Evolutionary conservation across 2,329 filamentous ascomycete genomes (phyloP).

Genomic region (Trichoderma lentiforme): DNA sequence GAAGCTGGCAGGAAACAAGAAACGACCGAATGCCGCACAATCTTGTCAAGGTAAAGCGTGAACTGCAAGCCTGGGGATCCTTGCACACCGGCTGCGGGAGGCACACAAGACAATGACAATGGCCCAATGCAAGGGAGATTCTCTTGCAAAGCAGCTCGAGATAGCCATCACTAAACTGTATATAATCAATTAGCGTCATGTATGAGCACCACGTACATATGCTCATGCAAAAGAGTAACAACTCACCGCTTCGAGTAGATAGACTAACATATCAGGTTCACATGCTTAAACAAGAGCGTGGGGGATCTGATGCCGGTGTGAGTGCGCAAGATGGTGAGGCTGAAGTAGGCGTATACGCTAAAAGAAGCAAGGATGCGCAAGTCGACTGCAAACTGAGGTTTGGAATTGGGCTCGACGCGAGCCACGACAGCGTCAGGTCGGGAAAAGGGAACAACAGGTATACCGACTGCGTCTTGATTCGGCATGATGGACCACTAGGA

Average conservation of each 20-base stretch:
- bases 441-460: neutral
- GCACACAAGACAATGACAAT: slow-evolving; percentile 1
- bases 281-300: neutral
- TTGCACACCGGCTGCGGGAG: neutral
- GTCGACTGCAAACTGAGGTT: neutral
- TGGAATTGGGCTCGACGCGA: neutral
- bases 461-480: neutral
- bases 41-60: neutral
- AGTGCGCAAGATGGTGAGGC: neutral
- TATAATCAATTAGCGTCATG: neutral
- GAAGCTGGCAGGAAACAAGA: neutral
- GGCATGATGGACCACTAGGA: neutral
- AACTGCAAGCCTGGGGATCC: neutral
- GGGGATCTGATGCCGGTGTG: neutral
- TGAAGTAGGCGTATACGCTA: neutral
- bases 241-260: neutral
- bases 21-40: neutral
- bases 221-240: neutral
- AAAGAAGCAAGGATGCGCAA: neutral
- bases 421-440: neutral
- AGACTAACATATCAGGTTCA: neutral
- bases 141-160: neutral
- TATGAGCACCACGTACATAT: neutral
- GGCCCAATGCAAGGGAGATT: neutral
- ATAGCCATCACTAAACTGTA: neutral